Percentiles rank a stretch among this genome's conserved stretches.
These are phyloP conservation scores for Mucuna pruriens DNA, from an alignment of 306 rosid species.

Conservation along the genomic window DNA sequence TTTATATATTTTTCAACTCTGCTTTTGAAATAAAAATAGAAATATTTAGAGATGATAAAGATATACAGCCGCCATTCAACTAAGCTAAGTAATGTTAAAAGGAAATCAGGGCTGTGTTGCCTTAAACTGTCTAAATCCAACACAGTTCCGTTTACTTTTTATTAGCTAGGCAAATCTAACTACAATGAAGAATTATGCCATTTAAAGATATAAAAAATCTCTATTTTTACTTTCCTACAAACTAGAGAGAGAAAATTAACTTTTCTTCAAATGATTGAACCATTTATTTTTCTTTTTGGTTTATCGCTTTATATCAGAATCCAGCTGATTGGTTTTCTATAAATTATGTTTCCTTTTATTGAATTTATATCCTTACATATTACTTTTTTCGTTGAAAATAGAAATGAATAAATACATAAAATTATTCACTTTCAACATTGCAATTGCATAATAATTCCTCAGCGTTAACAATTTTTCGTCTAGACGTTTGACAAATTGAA, in stretches of 20 bases:
- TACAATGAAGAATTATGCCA: neutral
- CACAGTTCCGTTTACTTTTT: neutral
- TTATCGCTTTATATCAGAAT: too few species aligned
- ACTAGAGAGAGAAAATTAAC: neutral
- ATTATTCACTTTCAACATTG: too few species aligned
- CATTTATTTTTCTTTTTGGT: neutral
- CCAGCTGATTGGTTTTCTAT: too few species aligned
- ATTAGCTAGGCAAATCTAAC: slow-evolving; percentile 17
- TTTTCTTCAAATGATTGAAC: neutral
- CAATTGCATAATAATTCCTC: too few species aligned
- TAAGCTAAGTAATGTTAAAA: neutral
- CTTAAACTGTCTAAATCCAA: slow-evolving; percentile 42
- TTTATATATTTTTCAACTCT: neutral
- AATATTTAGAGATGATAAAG: neutral
- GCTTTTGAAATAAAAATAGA: neutral
- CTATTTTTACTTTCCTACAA: neutral
- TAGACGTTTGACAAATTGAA: too few species aligned
- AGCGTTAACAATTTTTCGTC: too few species aligned
- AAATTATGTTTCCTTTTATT: too few species aligned
- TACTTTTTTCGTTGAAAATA: too few species aligned
- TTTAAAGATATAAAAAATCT: slow-evolving; percentile 11
- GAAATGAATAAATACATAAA: too few species aligned
- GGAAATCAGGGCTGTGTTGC: neutral
- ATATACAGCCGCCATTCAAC: slow-evolving; percentile 10
- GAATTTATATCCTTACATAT: too few species aligned